Evolutionary conservation across 2,329 filamentous ascomycete genomes (phyloP), one percentile per base, ranked within the genome.

Genomic region (Claviceps purpurea): DNA sequence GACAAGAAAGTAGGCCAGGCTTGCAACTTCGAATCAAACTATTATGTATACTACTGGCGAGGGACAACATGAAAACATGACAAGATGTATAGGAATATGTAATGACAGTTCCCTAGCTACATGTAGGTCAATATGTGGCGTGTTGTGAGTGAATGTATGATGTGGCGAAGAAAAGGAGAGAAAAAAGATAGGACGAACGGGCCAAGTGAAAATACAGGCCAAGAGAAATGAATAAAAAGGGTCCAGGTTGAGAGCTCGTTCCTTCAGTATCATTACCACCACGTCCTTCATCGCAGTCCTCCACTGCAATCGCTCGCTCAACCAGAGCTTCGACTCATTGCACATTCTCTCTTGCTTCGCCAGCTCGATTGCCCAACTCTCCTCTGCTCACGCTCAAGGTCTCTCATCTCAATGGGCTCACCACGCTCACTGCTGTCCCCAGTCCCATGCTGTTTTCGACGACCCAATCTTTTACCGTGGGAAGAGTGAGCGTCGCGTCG

Each of bases 241-340:
- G 4, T 34, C 3, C 30, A 34, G 30, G 30, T 34, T 34, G 10
- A 34, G 30, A 34, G 30, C 18, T 42, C 22, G 7, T 16, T 13
- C 14, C 20, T 24, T 43, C 22, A 40, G 16, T 26, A 39, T 22
- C 24, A 50, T 42, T 6, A 16, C 10, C 26, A 16, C 14, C 41
- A 6, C 7, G 26, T 4, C n/a, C 18, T n/a, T 43, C 26, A 43
- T 24, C 40, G 6, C 39, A 34, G 13, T 4, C 51, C 46, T 34
- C 37, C 49, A 43, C 44, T 52, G 18, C 49, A 53, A 11, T 54
- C 40, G 50, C 54, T 60, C 51, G 68, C 66, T 52, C 71, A 67
- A 34, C 59, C 58, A 30, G 70, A 60, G 2, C 63, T 63, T 58
- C 68, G 70, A 18, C 66, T 66, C 59, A 67, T 64, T 50, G 68